Evolutionary conservation across 495 filamentous ascomycete species (phyloP).

Genomic region (Aspergillus indologenus): DNA sequence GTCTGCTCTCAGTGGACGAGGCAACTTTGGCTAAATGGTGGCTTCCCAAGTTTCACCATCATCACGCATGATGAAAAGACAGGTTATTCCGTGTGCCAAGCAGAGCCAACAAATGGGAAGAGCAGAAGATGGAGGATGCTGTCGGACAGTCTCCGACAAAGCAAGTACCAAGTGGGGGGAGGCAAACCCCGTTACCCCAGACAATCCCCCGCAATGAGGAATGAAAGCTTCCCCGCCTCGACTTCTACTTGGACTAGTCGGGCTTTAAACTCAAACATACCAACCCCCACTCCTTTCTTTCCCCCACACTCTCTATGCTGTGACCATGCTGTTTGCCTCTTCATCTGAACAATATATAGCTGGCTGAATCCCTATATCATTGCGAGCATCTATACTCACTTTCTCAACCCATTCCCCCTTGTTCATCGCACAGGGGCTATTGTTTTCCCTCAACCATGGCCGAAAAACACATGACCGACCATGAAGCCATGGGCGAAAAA

Average conservation of each 20-base stretch:
- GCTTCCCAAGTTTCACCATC: not conserved
- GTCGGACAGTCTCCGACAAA: not conserved
- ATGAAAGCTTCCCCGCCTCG: no score
- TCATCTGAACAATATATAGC: no score
- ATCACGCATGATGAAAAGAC: not conserved
- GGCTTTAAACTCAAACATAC: no score
- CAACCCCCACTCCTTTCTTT: no score
- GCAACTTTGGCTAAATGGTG: not conserved
- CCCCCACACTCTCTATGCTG: no score
- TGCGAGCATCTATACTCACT: no score
- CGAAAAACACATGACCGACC: constrained; percentile 27
- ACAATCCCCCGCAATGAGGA: not conserved
- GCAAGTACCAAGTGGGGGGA: not conserved
- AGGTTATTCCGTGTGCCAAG: not conserved
- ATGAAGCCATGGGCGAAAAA: constrained; percentile 42
- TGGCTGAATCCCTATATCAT: no score
- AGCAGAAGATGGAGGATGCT: not conserved
- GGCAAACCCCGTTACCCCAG: not conserved
- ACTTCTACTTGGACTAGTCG: no score
- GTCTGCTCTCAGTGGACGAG: not conserved
- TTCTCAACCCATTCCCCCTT: no score
- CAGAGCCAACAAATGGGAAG: not conserved
- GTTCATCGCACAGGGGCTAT: no score
- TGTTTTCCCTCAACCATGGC: constrained; percentile 8
- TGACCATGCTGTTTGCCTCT: no score